Evolutionary conservation across 164 flowering plant genomes (phyloP).

Genomic region (Santalum album): DNA sequence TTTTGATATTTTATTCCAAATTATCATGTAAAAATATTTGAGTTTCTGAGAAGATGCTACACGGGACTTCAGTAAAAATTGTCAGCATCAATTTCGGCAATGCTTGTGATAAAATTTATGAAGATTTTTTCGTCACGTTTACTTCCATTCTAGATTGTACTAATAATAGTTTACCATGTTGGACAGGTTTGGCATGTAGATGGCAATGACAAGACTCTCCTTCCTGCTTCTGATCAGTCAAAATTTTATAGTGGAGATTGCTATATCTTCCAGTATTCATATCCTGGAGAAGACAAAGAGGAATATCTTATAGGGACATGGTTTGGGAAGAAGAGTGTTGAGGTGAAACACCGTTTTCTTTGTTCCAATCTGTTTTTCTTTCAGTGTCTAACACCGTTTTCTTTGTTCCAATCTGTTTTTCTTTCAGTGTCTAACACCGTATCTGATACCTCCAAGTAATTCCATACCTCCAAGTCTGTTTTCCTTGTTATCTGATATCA

Average conservation of each 20-base stretch:
- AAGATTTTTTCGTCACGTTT: too few species aligned
- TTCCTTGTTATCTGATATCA: too few species aligned
- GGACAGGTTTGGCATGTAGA: constrained; percentile 90
- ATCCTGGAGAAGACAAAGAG: constrained; percentile 89
- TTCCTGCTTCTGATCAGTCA: constrained; percentile 67
- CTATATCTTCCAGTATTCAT: constrained; percentile 88
- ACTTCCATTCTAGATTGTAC: background rate
- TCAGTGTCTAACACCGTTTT: background rate
- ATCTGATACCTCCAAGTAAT: too few species aligned
- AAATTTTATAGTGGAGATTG: constrained; percentile 95
- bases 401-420: background rate
- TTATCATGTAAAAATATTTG: too few species aligned
- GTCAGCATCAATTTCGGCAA: too few species aligned
- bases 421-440: too few species aligned
- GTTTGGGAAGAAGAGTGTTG: constrained; percentile 89
- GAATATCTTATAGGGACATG: constrained; percentile 90
- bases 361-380: background rate
- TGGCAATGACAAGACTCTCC: constrained; percentile 65
- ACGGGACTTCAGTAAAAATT: too few species aligned
- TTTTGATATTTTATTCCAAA: too few species aligned
- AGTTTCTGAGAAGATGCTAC: too few species aligned
- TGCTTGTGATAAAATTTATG: too few species aligned
- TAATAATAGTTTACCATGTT: constrained; percentile 14
- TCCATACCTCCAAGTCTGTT: too few species aligned
- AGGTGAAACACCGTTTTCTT: constrained; percentile 29